A percentile compares a stretch with the other conserved stretches of the same genome.
Conservation (phyloP, 2,329 filamentous ascomycete species). For the Aspergillus sergii region DNA sequence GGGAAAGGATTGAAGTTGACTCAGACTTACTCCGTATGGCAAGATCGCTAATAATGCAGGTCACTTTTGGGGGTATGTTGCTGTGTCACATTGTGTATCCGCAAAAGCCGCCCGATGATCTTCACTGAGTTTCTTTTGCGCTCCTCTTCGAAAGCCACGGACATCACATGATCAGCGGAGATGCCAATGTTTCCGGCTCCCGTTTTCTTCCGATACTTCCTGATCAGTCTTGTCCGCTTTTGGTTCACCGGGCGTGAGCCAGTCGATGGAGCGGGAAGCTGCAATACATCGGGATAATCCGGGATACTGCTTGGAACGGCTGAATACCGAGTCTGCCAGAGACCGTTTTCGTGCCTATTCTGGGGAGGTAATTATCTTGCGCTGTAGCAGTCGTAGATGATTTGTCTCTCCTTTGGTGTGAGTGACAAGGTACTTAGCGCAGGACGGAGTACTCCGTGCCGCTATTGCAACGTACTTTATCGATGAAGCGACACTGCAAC, state of each 20-base stretch:
- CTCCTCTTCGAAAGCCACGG: conserved; percentile 4
- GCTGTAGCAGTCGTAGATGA: not conserved
- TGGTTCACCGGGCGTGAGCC: conserved; percentile 31
- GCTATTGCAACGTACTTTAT: conserved; percentile 3
- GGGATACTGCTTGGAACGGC: conserved; percentile 15
- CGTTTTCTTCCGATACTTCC: conserved; percentile 28
- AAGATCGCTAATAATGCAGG: not conserved
- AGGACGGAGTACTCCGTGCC: not conserved
- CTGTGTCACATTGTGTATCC: not conserved
- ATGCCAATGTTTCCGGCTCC: conserved; percentile 21
- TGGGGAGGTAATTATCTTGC: too few species aligned
- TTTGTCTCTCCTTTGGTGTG: not conserved
- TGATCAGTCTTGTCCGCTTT: conserved; percentile 31
- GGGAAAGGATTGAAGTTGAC: not conserved
- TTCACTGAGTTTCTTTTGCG: not conserved
- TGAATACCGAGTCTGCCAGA: conserved; percentile 18
- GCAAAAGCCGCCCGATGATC: not conserved
- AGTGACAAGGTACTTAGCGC: not conserved
- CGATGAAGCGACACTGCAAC: not conserved
- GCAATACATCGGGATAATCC: conserved; percentile 23
- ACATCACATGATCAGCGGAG: conserved; percentile 32
- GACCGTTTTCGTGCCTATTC: not conserved
- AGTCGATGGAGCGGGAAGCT: conserved; percentile 18
- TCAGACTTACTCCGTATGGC: not conserved
- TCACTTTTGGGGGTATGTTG: not conserved